These are phyloP conservation scores for Salix purpurea DNA, from an alignment of 345 rosid genomes.

Conservation along the genomic window DNA sequence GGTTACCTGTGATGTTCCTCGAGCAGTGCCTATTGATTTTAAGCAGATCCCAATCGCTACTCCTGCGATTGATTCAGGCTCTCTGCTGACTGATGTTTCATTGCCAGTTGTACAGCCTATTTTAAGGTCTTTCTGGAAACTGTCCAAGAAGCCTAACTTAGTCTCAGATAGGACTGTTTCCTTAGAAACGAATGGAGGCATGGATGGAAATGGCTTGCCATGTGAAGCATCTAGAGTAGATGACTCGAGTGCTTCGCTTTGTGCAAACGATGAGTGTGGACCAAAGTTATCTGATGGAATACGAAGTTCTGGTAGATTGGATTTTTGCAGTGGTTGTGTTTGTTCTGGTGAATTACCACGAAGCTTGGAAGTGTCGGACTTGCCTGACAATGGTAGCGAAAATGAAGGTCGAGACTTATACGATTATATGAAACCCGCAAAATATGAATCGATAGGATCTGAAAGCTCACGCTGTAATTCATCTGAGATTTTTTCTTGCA, in stretches of 20 bases:
- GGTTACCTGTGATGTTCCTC: constrained; percentile 48
- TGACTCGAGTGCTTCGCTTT: constrained; percentile 13
- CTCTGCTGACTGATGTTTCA: constrained; percentile 18
- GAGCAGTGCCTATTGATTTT: constrained; percentile 53
- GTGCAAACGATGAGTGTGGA: neutral
- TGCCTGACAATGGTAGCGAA: constrained; percentile 7
- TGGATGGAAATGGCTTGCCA: neutral
- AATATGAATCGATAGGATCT: constrained; percentile 23
- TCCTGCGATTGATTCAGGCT: constrained; percentile 33
- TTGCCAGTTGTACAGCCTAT: constrained; percentile 64
- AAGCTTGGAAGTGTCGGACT: constrained; percentile 11
- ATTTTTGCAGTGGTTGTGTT: constrained; percentile 20
- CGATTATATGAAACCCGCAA: constrained; percentile 28
- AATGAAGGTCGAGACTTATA: constrained; percentile 15
- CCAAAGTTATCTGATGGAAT: neutral
- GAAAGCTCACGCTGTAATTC: constrained; percentile 30
- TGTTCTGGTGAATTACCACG: constrained; percentile 11
- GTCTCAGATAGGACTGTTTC: constrained; percentile 2
- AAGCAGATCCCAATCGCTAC: constrained; percentile 58
- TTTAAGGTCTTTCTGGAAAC: constrained; percentile 28
- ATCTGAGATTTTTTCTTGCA: constrained; percentile 33
- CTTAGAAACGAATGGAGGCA: constrained; percentile 7
- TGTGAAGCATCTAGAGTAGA: constrained; percentile 28
- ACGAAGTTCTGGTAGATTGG: constrained; percentile 12
- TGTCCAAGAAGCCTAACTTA: constrained; percentile 16